Base-by-base conservation (phyloP, 2,329 filamentous ascomycete species). In the Cladorrhinum sp. region DNA sequence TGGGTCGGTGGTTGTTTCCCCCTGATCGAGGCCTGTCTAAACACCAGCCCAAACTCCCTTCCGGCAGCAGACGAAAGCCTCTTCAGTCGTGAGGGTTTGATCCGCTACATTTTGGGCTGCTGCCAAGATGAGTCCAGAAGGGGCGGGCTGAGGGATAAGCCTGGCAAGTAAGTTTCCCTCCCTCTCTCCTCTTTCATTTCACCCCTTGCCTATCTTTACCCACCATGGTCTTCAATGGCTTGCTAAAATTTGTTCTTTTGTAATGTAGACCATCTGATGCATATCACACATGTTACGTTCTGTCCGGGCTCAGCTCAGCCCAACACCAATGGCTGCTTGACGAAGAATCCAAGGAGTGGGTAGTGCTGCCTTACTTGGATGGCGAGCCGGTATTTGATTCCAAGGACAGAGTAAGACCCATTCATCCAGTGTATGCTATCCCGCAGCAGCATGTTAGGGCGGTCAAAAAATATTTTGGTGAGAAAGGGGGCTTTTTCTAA, bases 1-100 rank as follows among this genome's bases (percentile, higher is more conserved):
- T 99, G 95, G 95, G 89, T 96, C 32, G 95, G 95, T 58, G 90
- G 90, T 58, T 98, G 93, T 78, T 99, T 93, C 91, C 89, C 93
- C 50, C 77, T 99, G 65, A 81, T 98, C 67, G 90, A 97, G 78
- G 91, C 91, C 60, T 88, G 88, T 58, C 77, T 95, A 60, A 82
- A 83, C 66, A 22, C 63, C 65, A 50, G 62, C 38, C 65, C 64
- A 65, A 69, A 59, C 70, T 71, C 50, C 67, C 18, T 45, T 4
- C 41, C 72, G 57, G 69, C 71, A 50, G 68, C 71, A 55, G 65
- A 73, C 36, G 71, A 77, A 64, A 83, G 78, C 61, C 76, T 92
- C 51, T 97, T 92, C 81, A 93, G 87, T 74, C 87, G 91, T 57
- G 88, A 95, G 70, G 95, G 90, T 6, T 78, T 98, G 68, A 88